phyloP scores from a whole-genome alignment of 2,329 filamentous ascomycete species.

The Arthrobotrys entomopaga region DNA sequence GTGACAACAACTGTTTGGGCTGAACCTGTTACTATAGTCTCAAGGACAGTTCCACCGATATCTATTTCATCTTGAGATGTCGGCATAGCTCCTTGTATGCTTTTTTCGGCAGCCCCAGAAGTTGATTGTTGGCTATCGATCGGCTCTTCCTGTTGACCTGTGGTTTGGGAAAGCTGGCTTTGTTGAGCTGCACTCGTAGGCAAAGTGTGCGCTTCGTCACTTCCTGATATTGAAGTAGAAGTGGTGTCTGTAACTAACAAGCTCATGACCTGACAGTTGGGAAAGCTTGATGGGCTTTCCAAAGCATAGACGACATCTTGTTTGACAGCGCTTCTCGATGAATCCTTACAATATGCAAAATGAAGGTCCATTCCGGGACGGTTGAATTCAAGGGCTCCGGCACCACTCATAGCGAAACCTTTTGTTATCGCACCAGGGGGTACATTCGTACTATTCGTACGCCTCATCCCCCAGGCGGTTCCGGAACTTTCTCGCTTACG shows the following conservation, averaged over 20 bases:
- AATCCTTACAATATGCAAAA: slow-evolving; percentile 27
- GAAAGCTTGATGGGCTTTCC: slow-evolving; percentile 12
- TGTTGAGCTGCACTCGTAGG: no score
- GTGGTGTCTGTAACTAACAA: slow-evolving; percentile 19
- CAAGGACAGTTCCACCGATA: not conserved
- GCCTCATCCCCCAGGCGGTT: slow-evolving; percentile 33
- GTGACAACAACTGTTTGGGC: slow-evolving; percentile 22
- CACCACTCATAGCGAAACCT: slow-evolving; percentile 16
- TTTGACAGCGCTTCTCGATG: not conserved
- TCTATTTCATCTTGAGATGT: not conserved
- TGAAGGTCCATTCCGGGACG: slow-evolving; percentile 4
- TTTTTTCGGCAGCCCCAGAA: not conserved
- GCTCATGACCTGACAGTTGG: slow-evolving; percentile 30
- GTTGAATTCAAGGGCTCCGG: slow-evolving; percentile 16
- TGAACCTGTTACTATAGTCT: slow-evolving; percentile 21
- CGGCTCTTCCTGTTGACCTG: no score
- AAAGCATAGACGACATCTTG: slow-evolving; percentile 35
- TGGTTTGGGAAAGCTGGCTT: no score
- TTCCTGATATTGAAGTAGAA: not conserved
- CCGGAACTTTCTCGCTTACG: slow-evolving; percentile 16
- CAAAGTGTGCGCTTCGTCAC: no score
- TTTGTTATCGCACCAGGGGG: slow-evolving; percentile 27
- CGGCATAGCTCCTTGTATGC: not conserved
- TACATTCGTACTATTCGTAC: not conserved
- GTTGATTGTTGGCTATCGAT: not conserved